Conservation (phyloP, 2,329 filamentous ascomycete genomes). For the Chrysosphaeria jannelii region DNA sequence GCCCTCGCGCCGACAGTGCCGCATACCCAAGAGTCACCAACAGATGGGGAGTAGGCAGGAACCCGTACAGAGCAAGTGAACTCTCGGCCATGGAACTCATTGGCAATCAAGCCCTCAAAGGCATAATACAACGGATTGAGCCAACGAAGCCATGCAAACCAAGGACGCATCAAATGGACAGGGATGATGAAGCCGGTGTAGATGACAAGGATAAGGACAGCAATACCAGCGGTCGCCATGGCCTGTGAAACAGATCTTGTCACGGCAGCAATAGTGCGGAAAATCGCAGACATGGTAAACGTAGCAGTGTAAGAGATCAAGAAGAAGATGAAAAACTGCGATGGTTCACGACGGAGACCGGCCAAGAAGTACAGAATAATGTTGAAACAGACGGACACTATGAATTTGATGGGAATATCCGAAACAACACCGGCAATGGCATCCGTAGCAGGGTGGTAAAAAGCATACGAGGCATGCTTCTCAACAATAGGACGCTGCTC, state of each 20-base stretch:
- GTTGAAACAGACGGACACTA: constrained; percentile 51
- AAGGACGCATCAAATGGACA: constrained; percentile 8
- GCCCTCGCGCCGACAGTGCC: constrained; percentile 23
- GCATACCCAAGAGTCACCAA: constrained; percentile 19
- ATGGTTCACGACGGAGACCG: constrained; percentile 41
- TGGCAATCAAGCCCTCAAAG: constrained; percentile 27
- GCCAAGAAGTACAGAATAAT: constrained; percentile 65
- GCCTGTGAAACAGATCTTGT: constrained; percentile 38
- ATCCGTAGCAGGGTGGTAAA: constrained; percentile 74
- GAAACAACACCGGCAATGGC: constrained; percentile 64
- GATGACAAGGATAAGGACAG: constrained; percentile 33
- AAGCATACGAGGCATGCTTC: constrained; percentile 59
- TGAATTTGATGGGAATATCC: constrained; percentile 57
- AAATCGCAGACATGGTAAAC: constrained; percentile 59
- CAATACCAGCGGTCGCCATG: constrained; percentile 24
- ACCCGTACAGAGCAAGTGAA: constrained; percentile 16
- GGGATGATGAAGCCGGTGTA: constrained; percentile 11
- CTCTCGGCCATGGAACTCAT: constrained; percentile 23
- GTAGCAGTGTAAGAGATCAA: constrained; percentile 46
- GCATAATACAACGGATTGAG: constrained; percentile 31
- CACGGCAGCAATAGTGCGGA: constrained; percentile 46
- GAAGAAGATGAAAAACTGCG: constrained; percentile 62
- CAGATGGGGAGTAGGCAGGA: constrained; percentile 10
- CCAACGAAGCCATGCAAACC: constrained; percentile 38
- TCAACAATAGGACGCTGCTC: constrained; percentile 76